Conservation (phyloP, 371 early-diverging fungal species). For the Mucor circinelloides region DNA sequence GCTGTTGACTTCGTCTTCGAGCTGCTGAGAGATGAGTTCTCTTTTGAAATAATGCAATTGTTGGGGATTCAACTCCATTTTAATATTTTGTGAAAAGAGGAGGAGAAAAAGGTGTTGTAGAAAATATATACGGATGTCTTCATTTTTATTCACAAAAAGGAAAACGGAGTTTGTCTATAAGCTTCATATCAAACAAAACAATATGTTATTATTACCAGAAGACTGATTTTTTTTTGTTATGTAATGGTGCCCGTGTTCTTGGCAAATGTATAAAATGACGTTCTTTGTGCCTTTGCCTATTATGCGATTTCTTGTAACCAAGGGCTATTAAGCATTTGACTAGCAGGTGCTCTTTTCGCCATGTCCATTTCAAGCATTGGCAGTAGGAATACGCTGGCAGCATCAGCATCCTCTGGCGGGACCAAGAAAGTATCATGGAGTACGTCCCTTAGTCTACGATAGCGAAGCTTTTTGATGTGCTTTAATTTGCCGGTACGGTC, state of each 20-base stretch:
- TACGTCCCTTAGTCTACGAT: conserved; percentile 82
- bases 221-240: neutral
- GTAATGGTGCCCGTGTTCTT: neutral
- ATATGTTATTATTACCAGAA: neutral
- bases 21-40: conserved; percentile 25
- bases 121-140: neutral
- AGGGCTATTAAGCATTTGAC: conserved; percentile 54
- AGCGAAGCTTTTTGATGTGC: conserved; percentile 83
- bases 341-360: conserved; percentile 59
- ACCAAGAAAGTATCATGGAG: conserved; percentile 82
- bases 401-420: conserved; percentile 58
- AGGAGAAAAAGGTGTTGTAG: neutral
- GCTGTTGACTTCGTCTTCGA: conserved; percentile 12
- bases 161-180: conserved; percentile 1
- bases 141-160: neutral
- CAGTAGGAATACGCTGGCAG: conserved; percentile 58
- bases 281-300: neutral
- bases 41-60: conserved; percentile 31
- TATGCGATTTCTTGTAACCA: conserved; percentile 52
- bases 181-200: neutral
- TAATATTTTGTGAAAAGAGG: neutral
- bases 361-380: conserved; percentile 81
- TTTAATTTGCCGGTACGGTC: conserved; percentile 80
- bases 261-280: neutral
- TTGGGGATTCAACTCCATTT: conserved; percentile 23